Evolutionary conservation across 805 yeast species (phyloP).

Genomic region (Candida schatavii): DNA sequence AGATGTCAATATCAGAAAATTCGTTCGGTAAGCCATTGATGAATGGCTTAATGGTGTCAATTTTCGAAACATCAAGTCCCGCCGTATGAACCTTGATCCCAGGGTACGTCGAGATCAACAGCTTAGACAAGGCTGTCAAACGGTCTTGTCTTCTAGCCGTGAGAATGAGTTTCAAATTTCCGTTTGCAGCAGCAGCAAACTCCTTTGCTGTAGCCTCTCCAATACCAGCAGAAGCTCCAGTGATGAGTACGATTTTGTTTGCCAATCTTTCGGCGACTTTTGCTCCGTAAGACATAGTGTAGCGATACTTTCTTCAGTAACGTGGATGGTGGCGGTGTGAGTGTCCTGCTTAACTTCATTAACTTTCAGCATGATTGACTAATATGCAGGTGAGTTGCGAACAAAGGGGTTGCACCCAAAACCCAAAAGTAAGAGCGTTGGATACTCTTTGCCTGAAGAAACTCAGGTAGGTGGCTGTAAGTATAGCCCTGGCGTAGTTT

Average conservation of each 20-base stretch:
- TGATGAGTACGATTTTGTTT: slow-evolving; percentile 33
- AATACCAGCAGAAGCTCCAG: slow-evolving; percentile 44
- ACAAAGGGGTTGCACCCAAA: too few relatives aligned
- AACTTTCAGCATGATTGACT: too few relatives aligned
- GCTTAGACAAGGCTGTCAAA: slow-evolving; percentile 22
- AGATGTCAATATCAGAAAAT: slow-evolving; percentile 35
- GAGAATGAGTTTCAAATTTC: slow-evolving; percentile 33
- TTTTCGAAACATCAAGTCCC: slow-evolving; percentile 29
- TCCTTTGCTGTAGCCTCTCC: slow-evolving; percentile 42
- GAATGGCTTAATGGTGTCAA: slow-evolving; percentile 26
- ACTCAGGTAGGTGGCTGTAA: too few relatives aligned
- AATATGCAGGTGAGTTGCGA: too few relatives aligned
- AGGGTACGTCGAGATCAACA: slow-evolving; percentile 22
- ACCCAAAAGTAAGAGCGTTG: too few relatives aligned
- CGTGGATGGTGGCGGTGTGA: too few relatives aligned
- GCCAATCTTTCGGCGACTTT: slow-evolving; percentile 40
- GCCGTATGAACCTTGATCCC: slow-evolving; percentile 27
- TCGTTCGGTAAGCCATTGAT: slow-evolving; percentile 28
- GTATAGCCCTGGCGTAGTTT: too few relatives aligned
- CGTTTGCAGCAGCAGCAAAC: slow-evolving; percentile 38
- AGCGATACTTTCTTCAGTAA: too few relatives aligned
- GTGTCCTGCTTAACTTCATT: too few relatives aligned
- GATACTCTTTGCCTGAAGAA: too few relatives aligned
- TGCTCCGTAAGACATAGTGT: slow-evolving; percentile 32
- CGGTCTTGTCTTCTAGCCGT: slow-evolving; percentile 37